Base-by-base conservation (phyloP, 352 stramenopile species). In the Peronospora farinosa region DNA sequence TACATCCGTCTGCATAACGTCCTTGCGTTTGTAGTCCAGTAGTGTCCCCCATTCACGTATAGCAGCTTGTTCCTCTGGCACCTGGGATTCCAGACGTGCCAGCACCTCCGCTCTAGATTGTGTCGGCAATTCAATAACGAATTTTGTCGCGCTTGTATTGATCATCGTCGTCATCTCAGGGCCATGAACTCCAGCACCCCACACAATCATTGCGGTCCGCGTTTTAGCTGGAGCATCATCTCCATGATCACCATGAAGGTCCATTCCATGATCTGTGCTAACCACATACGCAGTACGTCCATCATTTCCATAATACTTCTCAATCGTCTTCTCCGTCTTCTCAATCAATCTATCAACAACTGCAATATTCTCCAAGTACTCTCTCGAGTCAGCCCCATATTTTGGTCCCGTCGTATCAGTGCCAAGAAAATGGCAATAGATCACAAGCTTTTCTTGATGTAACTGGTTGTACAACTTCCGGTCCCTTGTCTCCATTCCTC, bases 1-100 rank as follows among this genome's bases (percentile, higher is more conserved):
- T 10, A 92, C 62, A 57, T 92, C 82, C n/a, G 71, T 70, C 50
- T 92, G 82, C 74, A 91, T 86, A 15, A 88, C 74, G 54, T 92
- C 82, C 17, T 77, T 83, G 25, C 82, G 82, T 36, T 60, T 63
- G 9, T 88, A 57, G 13, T 62, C 23, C 3, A 53, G 19, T 15
- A 92, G 57, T 10, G 50, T 50, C n/a, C 45, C 51, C 69, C 77
- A 90, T 37, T 85, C 65, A 6, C 40, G 45, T 7, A 45, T 17
- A 16, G 78, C 78, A 19, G 51, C 46, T 1, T 54, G 28, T 45
- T 90, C 78, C 33, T 86, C 72, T 11, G 21, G 25, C 16, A 35
- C 15, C 36, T 90, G 78, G 0, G 56, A 55, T 6, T 54, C 23
- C 5, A 90, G 49, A 28, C 84, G 78, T 16, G 60, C 41, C 27